Evolutionary conservation across 1,284 basidiomycete species (phyloP), one percentile per base, ranked within the genome.

Genomic region (Pisolithus thermaeus): DNA sequence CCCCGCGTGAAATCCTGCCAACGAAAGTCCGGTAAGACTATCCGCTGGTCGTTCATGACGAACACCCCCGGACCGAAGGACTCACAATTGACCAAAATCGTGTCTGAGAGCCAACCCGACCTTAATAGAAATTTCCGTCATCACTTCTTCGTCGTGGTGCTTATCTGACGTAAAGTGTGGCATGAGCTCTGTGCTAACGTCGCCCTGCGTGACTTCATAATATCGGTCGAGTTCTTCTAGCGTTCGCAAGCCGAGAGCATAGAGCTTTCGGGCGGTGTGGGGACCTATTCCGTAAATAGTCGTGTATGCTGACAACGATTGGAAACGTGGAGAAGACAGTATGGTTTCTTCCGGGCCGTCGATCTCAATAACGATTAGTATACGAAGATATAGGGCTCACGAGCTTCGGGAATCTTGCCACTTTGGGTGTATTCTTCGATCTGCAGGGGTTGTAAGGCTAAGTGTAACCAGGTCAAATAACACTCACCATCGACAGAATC

Each of bases 281-380:
- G 86, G 73, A 7, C 88, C 89, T 35, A 92, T 82, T 7, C 87
- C 85, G 49, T 92, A 81, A 53, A 91, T 69, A 1, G 75, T 72
- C n/a, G 76, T 72, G 56, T 92, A 86, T 0, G 71, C 61, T 0
- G 75, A 74, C 3, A 90, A 72, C 0, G 79, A 66, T 43, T 71
- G 66, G 63, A 79, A 89, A 35, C 84, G 77, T 40, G 73, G 60
- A 1, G 81, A 80, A 3, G 61, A 58, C 5, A 67, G 64, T 22
- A 78, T 76, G 1, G 61, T 69, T 57, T 74, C 85, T 87, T 56
- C 32, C 25, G 47, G 22, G 35, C 36, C 22, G 45, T 28, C 18
- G 45, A 46, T 41, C 49, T 51, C n/a, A 53, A 49, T 6, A 37
- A 49, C 6, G 11, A 5, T 30, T 20, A 25, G 12, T 6, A 25